Conservation (phyloP, 768 basidiomycete genomes). For the Auriscalpium vulgare region DNA sequence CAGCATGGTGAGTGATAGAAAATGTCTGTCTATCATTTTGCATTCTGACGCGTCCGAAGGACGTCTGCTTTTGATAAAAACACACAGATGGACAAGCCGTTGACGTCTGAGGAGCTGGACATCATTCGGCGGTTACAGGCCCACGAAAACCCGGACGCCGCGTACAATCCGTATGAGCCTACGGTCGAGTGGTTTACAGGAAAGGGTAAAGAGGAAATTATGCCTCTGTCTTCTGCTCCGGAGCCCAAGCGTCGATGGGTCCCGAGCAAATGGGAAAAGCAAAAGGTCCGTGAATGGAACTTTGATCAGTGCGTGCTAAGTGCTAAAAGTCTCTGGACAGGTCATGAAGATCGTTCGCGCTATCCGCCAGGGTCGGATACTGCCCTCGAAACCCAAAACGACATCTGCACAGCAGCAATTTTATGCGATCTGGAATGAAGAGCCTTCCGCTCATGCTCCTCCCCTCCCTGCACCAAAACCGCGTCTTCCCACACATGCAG, state of each 20-base stretch:
- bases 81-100: conserved; percentile 74
- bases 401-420: conserved; percentile 55
- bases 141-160: conserved; percentile 84
- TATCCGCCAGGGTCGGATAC: conserved; percentile 90
- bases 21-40: not conserved
- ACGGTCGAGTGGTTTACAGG: conserved; percentile 97
- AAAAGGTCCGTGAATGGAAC: conserved; percentile 58
- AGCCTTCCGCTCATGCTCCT: conserved; percentile 71
- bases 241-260: conserved; percentile 97
- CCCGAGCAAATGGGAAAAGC: conserved; percentile 98
- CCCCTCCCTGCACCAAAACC: conserved; percentile 92
- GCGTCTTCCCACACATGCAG: conserved; percentile 82
- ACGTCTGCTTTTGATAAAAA: conserved; percentile 90
- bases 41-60: conserved; percentile 35
- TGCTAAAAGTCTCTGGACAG: conserved; percentile 29
- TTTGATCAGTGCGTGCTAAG: not conserved
- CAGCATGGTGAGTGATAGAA: conserved; percentile 57
- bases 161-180: conserved; percentile 89
- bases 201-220: conserved; percentile 87
- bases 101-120: conserved; percentile 87
- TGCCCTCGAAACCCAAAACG: conserved; percentile 83
- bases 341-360: conserved; percentile 99
- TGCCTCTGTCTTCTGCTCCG: conserved; percentile 86
- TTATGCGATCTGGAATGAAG: conserved; percentile 87
- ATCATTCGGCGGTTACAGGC: conserved; percentile 88